Percentiles rank a stretch among this genome's conserved stretches.
Evolutionary conservation across 116 monocot genomes (phyloP).

Genomic region (Cymodocea nodosa): DNA sequence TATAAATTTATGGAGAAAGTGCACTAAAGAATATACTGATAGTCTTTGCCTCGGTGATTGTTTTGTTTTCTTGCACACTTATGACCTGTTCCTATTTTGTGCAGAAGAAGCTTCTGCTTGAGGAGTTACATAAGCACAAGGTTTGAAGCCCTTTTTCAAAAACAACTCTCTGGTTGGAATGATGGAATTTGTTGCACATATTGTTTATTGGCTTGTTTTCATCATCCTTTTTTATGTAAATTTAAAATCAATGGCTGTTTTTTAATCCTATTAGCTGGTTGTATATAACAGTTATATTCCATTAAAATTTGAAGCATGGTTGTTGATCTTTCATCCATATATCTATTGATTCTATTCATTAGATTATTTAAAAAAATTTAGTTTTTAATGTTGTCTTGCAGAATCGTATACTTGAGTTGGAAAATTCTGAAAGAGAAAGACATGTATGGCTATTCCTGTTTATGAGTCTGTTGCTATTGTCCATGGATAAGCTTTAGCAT

Average conservation of each 20-base stretch:
- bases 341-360: background rate
- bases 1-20: background rate
- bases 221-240: background rate
- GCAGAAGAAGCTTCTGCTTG: slow-evolving; percentile 9
- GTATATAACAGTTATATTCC: too few species aligned
- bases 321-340: too few species aligned
- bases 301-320: too few species aligned
- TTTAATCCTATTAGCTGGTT: too few species aligned
- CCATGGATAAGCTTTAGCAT: background rate
- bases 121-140: slow-evolving; percentile 5
- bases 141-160: background rate
- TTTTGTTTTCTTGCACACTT: background rate
- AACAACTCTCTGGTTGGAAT: background rate
- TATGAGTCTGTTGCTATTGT: background rate
- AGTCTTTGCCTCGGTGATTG: background rate
- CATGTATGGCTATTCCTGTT: background rate
- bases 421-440: slow-evolving; percentile 3
- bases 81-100: slow-evolving; percentile 2
- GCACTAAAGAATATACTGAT: background rate
- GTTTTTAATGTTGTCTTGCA: background rate
- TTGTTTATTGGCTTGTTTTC: background rate
- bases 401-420: background rate
- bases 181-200: background rate
- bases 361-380: background rate
- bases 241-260: too few species aligned